Conservation (phyloP, 225 moss, liverwort and hornwort genomes). For the Bryoerythrophyllum caledonicum region DNA sequence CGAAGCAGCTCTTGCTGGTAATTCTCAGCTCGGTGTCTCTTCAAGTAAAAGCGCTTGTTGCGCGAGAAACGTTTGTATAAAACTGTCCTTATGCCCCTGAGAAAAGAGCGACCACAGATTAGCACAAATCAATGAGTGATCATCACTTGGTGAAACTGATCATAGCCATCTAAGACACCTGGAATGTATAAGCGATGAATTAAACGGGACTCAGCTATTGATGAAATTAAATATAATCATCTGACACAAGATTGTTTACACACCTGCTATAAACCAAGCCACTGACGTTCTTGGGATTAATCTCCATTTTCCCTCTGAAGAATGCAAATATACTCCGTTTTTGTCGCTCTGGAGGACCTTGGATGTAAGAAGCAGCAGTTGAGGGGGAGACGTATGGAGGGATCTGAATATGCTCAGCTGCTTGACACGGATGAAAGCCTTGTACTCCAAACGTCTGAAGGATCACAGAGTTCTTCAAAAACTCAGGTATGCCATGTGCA, state of each 20-base stretch:
- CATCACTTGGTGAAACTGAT: background rate
- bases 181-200: background rate
- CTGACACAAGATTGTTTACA: background rate
- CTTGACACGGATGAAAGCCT: constrained; percentile 80
- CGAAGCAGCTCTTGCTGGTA: constrained; percentile 82
- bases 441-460: constrained; percentile 83
- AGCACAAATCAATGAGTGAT: constrained; percentile 1
- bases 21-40: constrained; percentile 60
- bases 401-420: constrained; percentile 70
- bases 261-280: constrained; percentile 89
- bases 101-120: constrained; percentile 6
- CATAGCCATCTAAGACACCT: background rate
- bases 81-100: constrained; percentile 77
- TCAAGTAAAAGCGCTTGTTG: constrained; percentile 66
- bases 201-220: background rate
- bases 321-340: constrained; percentile 70
- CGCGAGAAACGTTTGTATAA: constrained; percentile 77
- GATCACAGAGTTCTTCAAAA: constrained; percentile 71
- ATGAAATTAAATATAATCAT: background rate
- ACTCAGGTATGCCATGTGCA: constrained; percentile 67
- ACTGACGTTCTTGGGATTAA: constrained; percentile 84
- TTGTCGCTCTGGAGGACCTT: constrained; percentile 43
- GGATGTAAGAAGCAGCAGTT: constrained; percentile 42
- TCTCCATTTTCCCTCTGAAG: constrained; percentile 92
- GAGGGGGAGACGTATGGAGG: constrained; percentile 79